Percentiles rank a stretch among this genome's conserved stretches.
Conservation (phyloP, 2,329 filamentous ascomycete genomes). For the Berkeleyomyces rouxiae region DNA sequence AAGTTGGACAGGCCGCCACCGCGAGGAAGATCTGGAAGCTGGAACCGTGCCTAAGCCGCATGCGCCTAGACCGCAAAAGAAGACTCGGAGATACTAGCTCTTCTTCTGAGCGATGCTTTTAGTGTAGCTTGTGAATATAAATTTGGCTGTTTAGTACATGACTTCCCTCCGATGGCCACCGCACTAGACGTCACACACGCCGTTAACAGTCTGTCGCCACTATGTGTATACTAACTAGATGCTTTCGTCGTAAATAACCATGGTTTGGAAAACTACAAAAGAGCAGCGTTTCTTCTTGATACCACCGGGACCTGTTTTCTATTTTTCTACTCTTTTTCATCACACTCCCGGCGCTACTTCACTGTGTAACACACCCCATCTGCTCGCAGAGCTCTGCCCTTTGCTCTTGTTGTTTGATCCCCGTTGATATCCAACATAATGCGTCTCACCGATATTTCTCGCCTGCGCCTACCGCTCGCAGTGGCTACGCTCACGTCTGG, state of each 20-base stretch:
- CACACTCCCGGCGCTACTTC: too few species aligned
- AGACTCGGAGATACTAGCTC: not conserved
- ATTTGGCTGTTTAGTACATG: not conserved
- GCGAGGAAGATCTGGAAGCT: not conserved
- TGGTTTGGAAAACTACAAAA: too few species aligned
- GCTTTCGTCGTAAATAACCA: too few species aligned
- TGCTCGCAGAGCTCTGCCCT: too few species aligned
- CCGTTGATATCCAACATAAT: not conserved
- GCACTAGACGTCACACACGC: not conserved
- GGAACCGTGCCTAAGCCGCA: not conserved
- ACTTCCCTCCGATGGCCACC: not conserved
- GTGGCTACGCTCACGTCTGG: not conserved
- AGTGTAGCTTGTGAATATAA: not conserved
- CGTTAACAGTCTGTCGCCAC: not conserved
- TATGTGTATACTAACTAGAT: not conserved
- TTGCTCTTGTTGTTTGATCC: too few species aligned
- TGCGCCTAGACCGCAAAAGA: not conserved
- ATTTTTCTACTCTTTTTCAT: too few species aligned
- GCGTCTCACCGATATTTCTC: not conserved
- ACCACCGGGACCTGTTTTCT: too few species aligned
- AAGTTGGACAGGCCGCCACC: not conserved
- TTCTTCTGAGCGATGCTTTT: not conserved
- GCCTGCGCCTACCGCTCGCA: not conserved
- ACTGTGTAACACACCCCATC: too few species aligned
- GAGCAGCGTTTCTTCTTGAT: too few species aligned